Evolutionary conservation across 192 early-diverging fungal genomes (phyloP), one percentile per base, ranked within the genome.

Genomic region (Mortierella alpina): DNA sequence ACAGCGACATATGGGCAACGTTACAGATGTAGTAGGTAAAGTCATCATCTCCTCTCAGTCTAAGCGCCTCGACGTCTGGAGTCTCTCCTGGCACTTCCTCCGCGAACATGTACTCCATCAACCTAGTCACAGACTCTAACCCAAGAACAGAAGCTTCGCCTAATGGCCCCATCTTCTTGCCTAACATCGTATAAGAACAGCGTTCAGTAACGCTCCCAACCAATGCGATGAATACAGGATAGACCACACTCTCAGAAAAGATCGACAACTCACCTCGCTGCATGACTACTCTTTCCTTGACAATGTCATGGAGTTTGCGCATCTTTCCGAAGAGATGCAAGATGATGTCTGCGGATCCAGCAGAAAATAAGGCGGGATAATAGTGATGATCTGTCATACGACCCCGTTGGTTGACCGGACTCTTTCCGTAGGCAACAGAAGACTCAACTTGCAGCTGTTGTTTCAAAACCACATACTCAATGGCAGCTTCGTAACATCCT

Each of bases 401-500:
- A 2, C 61, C 31, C 8, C 42, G 23, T 17, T 68, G 58, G 18
- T 51, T 63, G 10, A 60, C 59, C 14, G 57, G 23, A 14, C 52
- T 40, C 49, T 80, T 80, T 20, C 77, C 77, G 39, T 72, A 49
- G 3, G 64, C 7, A 14, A 42, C 41, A 14, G 54, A 59, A 14
- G 39, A 23, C 23, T 66, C 64, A 22, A 14, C 63, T 13, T 56
- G 53, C 11, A 44, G 20, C 6, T 53, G 49, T 13, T 63, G 70
- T 39, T 39, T 80, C 55, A 80, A 59, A 40, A 73, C 61, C 17
- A 69, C 22, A n/a, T 86, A 81, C 40, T 83, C 84, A 1, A 88
- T 49, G 5, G 78, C 66, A 62, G 88, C 87, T 49, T 94, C 92
- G 57, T 89, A 84, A 23, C 85, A 84, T 15, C 91, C 91, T 41